Evolutionary conservation across 2,329 filamentous ascomycete species (phyloP).

Genomic region (Geosmithia morbida): DNA sequence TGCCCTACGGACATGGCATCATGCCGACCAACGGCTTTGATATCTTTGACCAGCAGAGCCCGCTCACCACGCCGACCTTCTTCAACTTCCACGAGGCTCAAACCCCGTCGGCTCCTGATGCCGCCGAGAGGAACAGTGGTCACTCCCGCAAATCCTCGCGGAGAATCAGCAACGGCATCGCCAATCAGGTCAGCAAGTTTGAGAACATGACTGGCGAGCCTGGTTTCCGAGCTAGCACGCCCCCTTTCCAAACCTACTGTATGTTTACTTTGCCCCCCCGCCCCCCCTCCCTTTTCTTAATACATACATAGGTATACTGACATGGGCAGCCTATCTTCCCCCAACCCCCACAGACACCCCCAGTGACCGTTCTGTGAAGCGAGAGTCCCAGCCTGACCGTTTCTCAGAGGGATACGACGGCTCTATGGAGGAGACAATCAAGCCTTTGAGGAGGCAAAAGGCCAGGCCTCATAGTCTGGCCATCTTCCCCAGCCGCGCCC

Average conservation of each 20-base stretch:
- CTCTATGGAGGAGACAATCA: slow-evolving; percentile 53
- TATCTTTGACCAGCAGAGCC: slow-evolving; percentile 29
- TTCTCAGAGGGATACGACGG: slow-evolving; percentile 49
- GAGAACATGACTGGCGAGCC: slow-evolving; percentile 34
- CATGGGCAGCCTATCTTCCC: slow-evolving; percentile 42
- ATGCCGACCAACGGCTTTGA: slow-evolving; percentile 31
- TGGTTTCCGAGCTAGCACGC: slow-evolving; percentile 42
- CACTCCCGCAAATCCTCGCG: slow-evolving; percentile 23
- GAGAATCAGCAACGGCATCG: slow-evolving; percentile 45
- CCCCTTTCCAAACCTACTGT: slow-evolving; percentile 42
- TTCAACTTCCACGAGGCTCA: slow-evolving; percentile 24
- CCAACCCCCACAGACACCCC: slow-evolving; percentile 56
- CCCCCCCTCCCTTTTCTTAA: too few species aligned
- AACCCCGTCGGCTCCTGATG: slow-evolving; percentile 24
- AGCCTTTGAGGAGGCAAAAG: slow-evolving; percentile 32
- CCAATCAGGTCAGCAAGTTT: slow-evolving; percentile 45
- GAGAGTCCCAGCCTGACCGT: slow-evolving; percentile 26
- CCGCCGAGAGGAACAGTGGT: slow-evolving; percentile 12
- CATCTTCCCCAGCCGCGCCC: slow-evolving; percentile 44
- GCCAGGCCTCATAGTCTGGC: slow-evolving; percentile 23
- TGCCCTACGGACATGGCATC: slow-evolving; percentile 25
- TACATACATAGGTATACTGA: slow-evolving; percentile 1
- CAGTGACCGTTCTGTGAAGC: slow-evolving; percentile 28
- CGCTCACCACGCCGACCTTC: slow-evolving; percentile 27
- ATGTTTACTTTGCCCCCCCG: slow-evolving; percentile 28